A percentile compares a stretch with the other conserved stretches of the same genome.
These are phyloP conservation scores for Heterobasidion parviporum DNA, from an alignment of 1,284 basidiomycete genomes.

Conservation along the genomic window DNA sequence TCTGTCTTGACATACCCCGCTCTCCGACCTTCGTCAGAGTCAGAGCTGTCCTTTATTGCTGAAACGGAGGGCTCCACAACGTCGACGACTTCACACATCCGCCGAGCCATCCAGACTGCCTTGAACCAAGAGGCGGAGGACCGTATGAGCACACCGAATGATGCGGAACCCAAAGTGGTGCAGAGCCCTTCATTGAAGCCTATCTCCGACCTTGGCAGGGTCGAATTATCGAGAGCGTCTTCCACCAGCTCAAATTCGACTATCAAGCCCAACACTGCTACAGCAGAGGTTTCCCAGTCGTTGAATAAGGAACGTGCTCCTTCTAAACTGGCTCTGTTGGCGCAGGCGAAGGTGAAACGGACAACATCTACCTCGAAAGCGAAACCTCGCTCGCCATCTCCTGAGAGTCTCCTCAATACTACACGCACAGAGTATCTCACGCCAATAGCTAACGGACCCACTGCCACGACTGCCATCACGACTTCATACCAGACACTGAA, in stretches of 20 bases:
- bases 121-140: slow-evolving; percentile 25
- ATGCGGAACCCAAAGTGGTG: slow-evolving; percentile 3
- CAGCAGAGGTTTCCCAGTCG: not conserved
- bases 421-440: slow-evolving; percentile 59
- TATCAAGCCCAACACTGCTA: not conserved
- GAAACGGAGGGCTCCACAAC: slow-evolving; percentile 12
- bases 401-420: slow-evolving; percentile 21
- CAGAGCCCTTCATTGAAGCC: not conserved
- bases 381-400: slow-evolving; percentile 17
- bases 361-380: slow-evolving; percentile 15
- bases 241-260: slow-evolving; percentile 11
- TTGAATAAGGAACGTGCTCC: slow-evolving; percentile 12
- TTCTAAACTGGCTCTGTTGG: slow-evolving; percentile 66
- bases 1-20: slow-evolving; percentile 60
- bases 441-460: slow-evolving; percentile 66
- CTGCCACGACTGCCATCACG: slow-evolving; percentile 72
- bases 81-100: slow-evolving; percentile 39
- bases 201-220: not conserved
- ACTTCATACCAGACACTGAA: slow-evolving; percentile 64
- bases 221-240: slow-evolving; percentile 1
- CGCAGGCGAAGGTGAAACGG: slow-evolving; percentile 45
- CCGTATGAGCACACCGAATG: slow-evolving; percentile 1
- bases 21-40: slow-evolving; percentile 54
- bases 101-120: slow-evolving; percentile 51
- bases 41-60: slow-evolving; percentile 29